Conservation (phyloP, 768 basidiomycete genomes). For the Suillus spraguei region DNA sequence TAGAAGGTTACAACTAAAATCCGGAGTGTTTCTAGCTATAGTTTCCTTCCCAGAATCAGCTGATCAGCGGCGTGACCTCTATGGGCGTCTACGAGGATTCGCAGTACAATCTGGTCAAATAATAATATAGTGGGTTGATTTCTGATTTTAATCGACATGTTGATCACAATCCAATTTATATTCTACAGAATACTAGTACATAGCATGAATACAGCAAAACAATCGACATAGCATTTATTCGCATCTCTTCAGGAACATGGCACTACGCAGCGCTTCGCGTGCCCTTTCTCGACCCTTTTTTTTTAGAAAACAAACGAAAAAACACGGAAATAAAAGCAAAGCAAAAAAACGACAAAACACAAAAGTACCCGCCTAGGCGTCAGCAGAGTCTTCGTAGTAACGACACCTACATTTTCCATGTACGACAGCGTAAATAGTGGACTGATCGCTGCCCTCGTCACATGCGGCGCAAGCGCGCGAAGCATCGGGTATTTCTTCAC, state of each 20-base stretch:
- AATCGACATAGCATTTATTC: not conserved
- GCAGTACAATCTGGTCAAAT: not conserved
- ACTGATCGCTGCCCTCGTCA: conserved; percentile 51
- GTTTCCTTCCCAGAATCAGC: not conserved
- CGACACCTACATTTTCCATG: conserved; percentile 37
- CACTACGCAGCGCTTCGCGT: conserved; percentile 38
- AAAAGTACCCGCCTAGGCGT: not conserved
- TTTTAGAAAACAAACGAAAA: too few relatives aligned
- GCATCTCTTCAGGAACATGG: not conserved
- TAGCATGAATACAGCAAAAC: not conserved
- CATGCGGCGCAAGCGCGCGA: conserved; percentile 39
- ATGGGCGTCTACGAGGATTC: not conserved
- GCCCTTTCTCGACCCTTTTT: conserved; percentile 32
- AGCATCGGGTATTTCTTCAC: conserved; percentile 35
- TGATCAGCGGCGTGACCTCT: too few relatives aligned
- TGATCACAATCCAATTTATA: not conserved
- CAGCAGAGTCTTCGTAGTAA: not conserved
- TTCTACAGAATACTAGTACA: not conserved
- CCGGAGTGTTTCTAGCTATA: not conserved
- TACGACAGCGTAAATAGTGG: conserved; percentile 57
- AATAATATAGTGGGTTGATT: not conserved
- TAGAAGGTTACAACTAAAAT: too few relatives aligned
- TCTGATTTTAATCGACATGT: not conserved
- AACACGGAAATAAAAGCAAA: too few relatives aligned
- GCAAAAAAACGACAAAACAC: too few relatives aligned